phyloP scores from a whole-genome alignment of 352 stramenopile genomes.

The Phytophthora agathidicida region DNA sequence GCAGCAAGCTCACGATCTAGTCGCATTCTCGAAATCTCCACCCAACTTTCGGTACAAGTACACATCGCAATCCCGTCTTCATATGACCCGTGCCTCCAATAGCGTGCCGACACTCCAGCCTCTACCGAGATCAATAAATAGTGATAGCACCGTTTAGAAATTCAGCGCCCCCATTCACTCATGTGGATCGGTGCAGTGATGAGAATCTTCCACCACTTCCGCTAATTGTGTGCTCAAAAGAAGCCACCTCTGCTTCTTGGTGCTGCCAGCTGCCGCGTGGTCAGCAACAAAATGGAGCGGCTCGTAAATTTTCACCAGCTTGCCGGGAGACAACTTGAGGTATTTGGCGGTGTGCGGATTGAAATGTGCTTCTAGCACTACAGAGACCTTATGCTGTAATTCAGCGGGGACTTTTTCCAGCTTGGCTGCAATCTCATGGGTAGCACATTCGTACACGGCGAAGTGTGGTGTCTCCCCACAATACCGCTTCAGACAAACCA shows the following conservation, averaged over 20 bases:
- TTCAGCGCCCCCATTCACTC: not conserved
- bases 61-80: not conserved
- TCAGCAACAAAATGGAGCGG: constrained; percentile 64
- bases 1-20: constrained; percentile 7
- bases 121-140: not conserved
- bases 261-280: constrained; percentile 24
- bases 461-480: constrained; percentile 17
- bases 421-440: constrained; percentile 31
- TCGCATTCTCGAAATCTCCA: constrained; percentile 3
- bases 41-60: constrained; percentile 16
- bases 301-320: constrained; percentile 53
- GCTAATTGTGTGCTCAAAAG: constrained; percentile 58
- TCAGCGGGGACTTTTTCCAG: constrained; percentile 15
- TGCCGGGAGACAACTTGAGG: constrained; percentile 36
- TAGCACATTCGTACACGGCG: constrained; percentile 41
- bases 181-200: constrained; percentile 1
- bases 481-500: constrained; percentile 35
- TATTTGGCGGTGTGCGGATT: constrained; percentile 25
- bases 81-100: constrained; percentile 1
- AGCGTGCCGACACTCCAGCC: constrained; percentile 6
- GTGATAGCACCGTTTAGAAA: not conserved
- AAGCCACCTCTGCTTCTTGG: constrained; percentile 36
- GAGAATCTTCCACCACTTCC: constrained; percentile 37
- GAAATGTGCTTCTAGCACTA: constrained; percentile 46
- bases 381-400: constrained; percentile 8